Evolutionary conservation across 73 alveolate species (phyloP), one percentile per base, ranked within the genome.

Genomic region (Paraurostyla sp.): DNA sequence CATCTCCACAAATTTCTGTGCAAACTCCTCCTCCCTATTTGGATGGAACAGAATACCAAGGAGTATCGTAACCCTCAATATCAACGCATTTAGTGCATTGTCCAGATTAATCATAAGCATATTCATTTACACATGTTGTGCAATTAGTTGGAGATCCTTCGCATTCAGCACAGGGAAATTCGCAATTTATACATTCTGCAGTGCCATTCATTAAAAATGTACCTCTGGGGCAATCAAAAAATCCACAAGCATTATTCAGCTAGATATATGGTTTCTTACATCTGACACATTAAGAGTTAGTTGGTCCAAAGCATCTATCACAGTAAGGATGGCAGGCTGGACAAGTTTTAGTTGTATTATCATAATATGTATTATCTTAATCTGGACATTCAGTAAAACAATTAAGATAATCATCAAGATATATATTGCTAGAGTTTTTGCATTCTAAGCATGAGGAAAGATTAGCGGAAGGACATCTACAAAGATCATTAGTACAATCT

Each of bases 11-110:
- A 15, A 46, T 46, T 20, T 46, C 58, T 15, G 58, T 46, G 18
- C 58, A 46, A 18, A 27, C 48, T 46, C 93, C 94, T 59, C 86
- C 59, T 76, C 73, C 76, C 25, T 22, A 41, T 22, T 3, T 30
- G 29, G 27, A 43, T 4, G 16, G 38, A 15, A 11, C 7, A 30
- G 16, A 6, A 56, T 29, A 33, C 89, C 89, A 87, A 23, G 83
- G 83, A 7, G 2, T 16, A 9, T 2, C 11, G 38, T 35, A 69
- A 6, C 83, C 83, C 7, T 22, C 16, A 2, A 69, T 9, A 40
- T 69, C 83, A 11, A 2, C 11, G 40, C 83, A 69, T 15, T n/a
- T 33, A 3, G 62, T 38, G 36, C 83, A 69, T n/a, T 9, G 7
- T 4, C 83, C 83, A n/a, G 11, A 30, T 36, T 38, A 1, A 27